Conservation (phyloP, 139 green algal species). For the Pleodorina starrii region DNA sequence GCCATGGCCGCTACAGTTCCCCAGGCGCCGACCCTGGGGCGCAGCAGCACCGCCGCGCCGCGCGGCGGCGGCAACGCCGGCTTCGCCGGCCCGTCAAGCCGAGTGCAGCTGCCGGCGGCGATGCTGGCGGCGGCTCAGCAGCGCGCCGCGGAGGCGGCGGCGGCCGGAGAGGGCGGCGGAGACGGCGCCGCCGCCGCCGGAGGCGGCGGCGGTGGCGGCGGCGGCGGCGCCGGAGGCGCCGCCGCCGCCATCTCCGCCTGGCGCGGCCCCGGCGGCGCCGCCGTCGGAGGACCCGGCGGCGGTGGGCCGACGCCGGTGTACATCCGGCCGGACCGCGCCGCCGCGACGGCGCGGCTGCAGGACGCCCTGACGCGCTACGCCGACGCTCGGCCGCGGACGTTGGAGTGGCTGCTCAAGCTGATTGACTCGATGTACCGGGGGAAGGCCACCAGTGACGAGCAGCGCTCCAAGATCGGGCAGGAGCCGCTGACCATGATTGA, state of each 20-base stretch:
- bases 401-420: slow-evolving; percentile 60
- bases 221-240: slow-evolving; percentile 20
- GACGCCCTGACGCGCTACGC: slow-evolving; percentile 40
- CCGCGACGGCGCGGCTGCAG: slow-evolving; percentile 37
- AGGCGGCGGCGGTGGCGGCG: not conserved
- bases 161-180: not conserved
- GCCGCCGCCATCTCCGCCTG: slow-evolving; percentile 7
- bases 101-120: slow-evolving; percentile 32
- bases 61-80: not conserved
- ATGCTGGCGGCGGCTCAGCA: slow-evolving; percentile 44
- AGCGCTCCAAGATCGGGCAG: slow-evolving; percentile 50
- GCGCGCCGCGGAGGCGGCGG: slow-evolving; percentile 7
- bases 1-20: not conserved
- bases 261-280: not conserved
- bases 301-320: slow-evolving; percentile 18
- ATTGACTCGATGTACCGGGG: slow-evolving; percentile 63
- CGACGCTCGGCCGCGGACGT: slow-evolving; percentile 45
- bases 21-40: not conserved
- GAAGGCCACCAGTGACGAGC: slow-evolving; percentile 56
- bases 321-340: slow-evolving; percentile 35
- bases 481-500: slow-evolving; percentile 59
- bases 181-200: slow-evolving; percentile 11
- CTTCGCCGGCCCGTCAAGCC: not conserved
- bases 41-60: not conserved
- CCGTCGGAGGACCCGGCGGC: not conserved